Conservation (phyloP, 495 filamentous ascomycete species). For the Penicillium coffeae region DNA sequence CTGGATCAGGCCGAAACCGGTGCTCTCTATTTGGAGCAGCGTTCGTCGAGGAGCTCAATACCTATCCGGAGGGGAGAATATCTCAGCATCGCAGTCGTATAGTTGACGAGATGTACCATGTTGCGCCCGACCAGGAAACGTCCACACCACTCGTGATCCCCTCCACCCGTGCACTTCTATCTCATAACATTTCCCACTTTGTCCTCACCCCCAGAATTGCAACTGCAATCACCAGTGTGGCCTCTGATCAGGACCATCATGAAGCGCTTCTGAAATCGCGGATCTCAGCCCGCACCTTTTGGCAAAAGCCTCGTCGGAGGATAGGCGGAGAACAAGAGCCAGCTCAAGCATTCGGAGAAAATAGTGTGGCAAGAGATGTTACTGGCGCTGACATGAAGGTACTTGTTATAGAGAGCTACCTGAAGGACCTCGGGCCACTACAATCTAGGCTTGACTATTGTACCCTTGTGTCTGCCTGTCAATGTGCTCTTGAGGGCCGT, state of each 20-base stretch:
- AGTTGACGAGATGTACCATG: too few species aligned
- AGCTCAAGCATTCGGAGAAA: too few species aligned
- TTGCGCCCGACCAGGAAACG: slow-evolving; percentile 1
- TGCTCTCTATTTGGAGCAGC: too few species aligned
- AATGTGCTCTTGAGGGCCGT: slow-evolving; percentile 6
- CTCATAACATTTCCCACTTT: slow-evolving; percentile 2
- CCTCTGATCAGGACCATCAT: neutral
- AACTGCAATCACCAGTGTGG: neutral
- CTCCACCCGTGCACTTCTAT: slow-evolving; percentile 1
- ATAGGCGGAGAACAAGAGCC: too few species aligned
- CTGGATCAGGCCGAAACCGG: too few species aligned
- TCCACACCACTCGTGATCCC: slow-evolving; percentile 5
- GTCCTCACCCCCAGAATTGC: slow-evolving; percentile 1
- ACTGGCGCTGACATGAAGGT: too few species aligned
- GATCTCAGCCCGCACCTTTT: slow-evolving; percentile 1
- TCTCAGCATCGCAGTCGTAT: too few species aligned
- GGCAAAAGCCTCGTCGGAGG: slow-evolving; percentile 2
- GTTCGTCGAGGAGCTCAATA: too few species aligned
- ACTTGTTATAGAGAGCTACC: slow-evolving; percentile 9
- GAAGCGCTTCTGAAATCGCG: neutral
- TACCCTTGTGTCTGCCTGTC: slow-evolving; percentile 2
- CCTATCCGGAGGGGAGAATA: too few species aligned
- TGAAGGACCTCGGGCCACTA: slow-evolving; percentile 8
- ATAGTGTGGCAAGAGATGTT: too few species aligned
- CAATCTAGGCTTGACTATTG: neutral